Base-by-base conservation (phyloP, 2,329 filamentous ascomycete species). In the Nigrospora oryzae region DNA sequence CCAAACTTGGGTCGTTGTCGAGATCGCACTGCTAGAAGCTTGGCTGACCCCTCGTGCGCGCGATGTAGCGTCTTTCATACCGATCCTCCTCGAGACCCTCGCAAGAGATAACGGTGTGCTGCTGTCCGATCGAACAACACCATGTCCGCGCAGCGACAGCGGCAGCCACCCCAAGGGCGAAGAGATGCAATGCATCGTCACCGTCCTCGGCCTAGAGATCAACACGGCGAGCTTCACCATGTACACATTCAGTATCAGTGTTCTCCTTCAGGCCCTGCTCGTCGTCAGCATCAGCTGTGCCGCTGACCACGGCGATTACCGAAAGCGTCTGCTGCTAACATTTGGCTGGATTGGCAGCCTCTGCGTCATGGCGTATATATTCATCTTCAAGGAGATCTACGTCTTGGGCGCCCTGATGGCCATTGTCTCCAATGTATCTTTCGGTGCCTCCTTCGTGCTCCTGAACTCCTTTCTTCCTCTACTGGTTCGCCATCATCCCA, bases 161-260 rank as follows among this genome's bases (percentile, higher is more conserved):
- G 78, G 81, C 56, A 71, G 67, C 51, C 76, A 75, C 44, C 43
- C 44, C 16, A 47, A 46, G 15, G 60, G 59, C 36, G 67, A 71
- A 53, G 69, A 71, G 36, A 74, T 73, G 40, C 88, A 94, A 61
- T 98, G 93, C 60, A 72, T 97, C 48, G 81, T 97, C 47, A 79
- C 84, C 51, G 71, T 97, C 5, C 69, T 95, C 19, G 91, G 91
- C 6, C 64, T 86, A 48, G 84, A 95, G 57, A 84, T 98, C 67
- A 97, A 97, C 65, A 96, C 91, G 1, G 90, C 91, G 33, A 94
- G 87, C 63, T 96, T 97, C 63, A 91, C 89, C 61, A 95, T 97
- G 89, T 97, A 97, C 67, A 96, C 89, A 2, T 98, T 98, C 65
- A 95, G 89, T 46, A 72, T 94, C 57, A 94, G 88, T 61, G 93